Evolutionary conservation across 306 rosid species (phyloP).

Genomic region (Senna tora): DNA sequence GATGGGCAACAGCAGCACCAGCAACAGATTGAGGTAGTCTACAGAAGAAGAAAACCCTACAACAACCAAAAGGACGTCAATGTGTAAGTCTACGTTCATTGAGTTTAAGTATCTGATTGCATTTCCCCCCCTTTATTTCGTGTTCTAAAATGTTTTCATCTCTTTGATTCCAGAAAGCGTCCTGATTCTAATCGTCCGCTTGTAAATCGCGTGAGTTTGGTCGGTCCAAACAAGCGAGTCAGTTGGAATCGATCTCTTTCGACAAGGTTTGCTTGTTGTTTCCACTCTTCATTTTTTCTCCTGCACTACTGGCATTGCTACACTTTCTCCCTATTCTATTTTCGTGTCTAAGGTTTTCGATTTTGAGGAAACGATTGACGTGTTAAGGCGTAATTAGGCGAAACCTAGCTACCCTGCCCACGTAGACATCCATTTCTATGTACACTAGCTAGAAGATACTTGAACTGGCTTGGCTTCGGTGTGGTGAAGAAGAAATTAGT

Average conservation of each 20-base stretch:
- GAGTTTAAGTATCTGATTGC: background rate
- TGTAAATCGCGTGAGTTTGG: constrained; percentile 59
- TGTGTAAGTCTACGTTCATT: constrained; percentile 36
- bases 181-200: constrained; percentile 30
- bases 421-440: background rate
- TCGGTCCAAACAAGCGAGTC: constrained; percentile 58
- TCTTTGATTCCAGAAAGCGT: constrained; percentile 41
- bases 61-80: constrained; percentile 31
- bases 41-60: constrained; percentile 61
- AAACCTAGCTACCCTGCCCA: background rate
- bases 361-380: background rate
- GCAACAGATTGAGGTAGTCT: constrained; percentile 50
- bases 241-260: constrained; percentile 95
- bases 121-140: background rate
- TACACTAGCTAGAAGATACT: constrained; percentile 10
- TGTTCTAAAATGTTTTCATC: constrained; percentile 9
- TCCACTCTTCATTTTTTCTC: background rate
- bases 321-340: background rate
- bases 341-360: background rate
- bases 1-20: constrained; percentile 41
- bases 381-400: background rate
- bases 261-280: constrained; percentile 56
- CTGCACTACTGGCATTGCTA: background rate
- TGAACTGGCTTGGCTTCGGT: background rate
- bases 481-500: background rate